phyloP scores from a whole-genome alignment of 768 basidiomycete genomes.

The Wakefieldia striispora region DNA sequence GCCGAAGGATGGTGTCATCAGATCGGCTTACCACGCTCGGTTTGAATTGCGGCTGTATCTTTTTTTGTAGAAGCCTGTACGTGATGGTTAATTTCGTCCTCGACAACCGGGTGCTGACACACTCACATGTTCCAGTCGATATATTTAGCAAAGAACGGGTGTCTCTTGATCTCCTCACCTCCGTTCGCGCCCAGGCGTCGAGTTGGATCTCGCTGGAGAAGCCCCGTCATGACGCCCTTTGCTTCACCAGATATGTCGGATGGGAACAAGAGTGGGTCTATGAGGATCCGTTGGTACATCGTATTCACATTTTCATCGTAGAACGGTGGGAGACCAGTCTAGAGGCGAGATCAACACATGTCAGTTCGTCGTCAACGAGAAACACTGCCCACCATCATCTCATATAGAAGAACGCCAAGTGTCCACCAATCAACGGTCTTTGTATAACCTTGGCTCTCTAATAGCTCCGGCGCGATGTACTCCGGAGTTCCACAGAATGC shows the following conservation, averaged over 20 bases:
- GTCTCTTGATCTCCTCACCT: constrained; percentile 93
- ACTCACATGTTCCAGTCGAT: constrained; percentile 84
- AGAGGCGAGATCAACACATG: constrained; percentile 5
- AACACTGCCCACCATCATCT: constrained; percentile 76
- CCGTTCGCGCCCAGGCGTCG: constrained; percentile 88
- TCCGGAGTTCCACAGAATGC: constrained; percentile 99
- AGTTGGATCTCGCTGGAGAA: constrained; percentile 86
- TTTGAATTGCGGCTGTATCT: constrained; percentile 97
- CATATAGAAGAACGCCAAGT: constrained; percentile 90
- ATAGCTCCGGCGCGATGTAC: constrained; percentile 95
- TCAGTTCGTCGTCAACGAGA: background rate
- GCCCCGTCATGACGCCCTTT: constrained; percentile 79
- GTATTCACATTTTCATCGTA: constrained; percentile 99
- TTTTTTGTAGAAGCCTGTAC: constrained; percentile 76
- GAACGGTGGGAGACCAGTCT: constrained; percentile 97
- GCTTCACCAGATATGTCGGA: constrained; percentile 87
- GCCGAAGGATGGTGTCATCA: background rate
- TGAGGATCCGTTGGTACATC: constrained; percentile 95
- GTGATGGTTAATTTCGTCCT: constrained; percentile 1
- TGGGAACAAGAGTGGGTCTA: constrained; percentile 91
- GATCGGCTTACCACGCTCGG: constrained; percentile 77
- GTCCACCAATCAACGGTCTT: constrained; percentile 99
- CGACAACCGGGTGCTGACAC: background rate
- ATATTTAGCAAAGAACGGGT: constrained; percentile 93
- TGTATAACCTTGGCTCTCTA: constrained; percentile 95